A percentile compares a stretch with the other conserved stretches of the same genome.
phyloP scores from a whole-genome alignment of 1,284 basidiomycete genomes.

The Melampsora larici-populina region DNA sequence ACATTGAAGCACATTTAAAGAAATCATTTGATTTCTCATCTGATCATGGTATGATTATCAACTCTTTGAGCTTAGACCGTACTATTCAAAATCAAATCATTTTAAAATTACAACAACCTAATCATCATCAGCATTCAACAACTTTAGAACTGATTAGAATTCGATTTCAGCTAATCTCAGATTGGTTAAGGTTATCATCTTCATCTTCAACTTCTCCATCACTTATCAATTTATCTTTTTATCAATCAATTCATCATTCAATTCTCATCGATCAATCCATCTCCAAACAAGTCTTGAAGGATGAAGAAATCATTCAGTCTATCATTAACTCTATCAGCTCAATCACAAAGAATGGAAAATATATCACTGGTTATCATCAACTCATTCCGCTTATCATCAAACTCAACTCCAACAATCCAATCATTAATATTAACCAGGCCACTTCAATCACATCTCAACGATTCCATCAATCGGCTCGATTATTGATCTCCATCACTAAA shows the following conservation, averaged over 20 bases:
- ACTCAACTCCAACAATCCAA: neutral
- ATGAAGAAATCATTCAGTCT: slow-evolving; percentile 2
- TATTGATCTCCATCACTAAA: slow-evolving; percentile 37
- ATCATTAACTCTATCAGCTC: neutral
- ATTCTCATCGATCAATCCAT: neutral
- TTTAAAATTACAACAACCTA: too few species aligned
- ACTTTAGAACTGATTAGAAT: too few species aligned
- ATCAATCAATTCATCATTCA: slow-evolving; percentile 6
- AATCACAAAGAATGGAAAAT: slow-evolving; percentile 23
- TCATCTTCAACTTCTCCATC: too few species aligned
- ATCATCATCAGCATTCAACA: too few species aligned
- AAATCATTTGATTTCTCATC: too few species aligned
- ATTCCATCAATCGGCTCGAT: neutral
- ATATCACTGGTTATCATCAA: slow-evolving; percentile 9
- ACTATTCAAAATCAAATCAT: too few species aligned
- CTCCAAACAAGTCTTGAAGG: neutral
- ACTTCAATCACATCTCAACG: neutral
- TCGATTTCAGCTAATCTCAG: too few species aligned
- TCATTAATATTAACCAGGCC: neutral
- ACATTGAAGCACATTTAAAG: too few species aligned
- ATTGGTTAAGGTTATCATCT: too few species aligned
- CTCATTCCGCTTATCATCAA: slow-evolving; percentile 7
- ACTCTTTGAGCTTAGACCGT: too few species aligned
- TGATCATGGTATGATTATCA: too few species aligned
- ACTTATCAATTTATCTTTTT: neutral